Percentiles rank a stretch among this genome's conserved stretches.
These are phyloP conservation scores for Trypanosoma rangeli DNA, from an alignment of 208 protist species.

Conservation along the genomic window DNA sequence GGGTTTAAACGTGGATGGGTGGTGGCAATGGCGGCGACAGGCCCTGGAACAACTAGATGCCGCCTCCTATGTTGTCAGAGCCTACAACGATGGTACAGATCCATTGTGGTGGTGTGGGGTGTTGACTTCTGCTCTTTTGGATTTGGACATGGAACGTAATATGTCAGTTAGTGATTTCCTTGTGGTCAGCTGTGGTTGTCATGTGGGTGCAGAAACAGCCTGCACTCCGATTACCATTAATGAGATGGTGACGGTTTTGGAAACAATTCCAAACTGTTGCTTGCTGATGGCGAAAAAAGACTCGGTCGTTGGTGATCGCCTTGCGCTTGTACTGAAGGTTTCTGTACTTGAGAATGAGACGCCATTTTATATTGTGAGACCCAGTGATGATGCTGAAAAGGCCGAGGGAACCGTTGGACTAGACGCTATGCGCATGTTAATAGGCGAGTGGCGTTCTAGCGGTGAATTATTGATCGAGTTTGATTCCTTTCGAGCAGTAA, in stretches of 20 bases:
- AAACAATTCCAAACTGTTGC: background rate
- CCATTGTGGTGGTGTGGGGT: conserved; percentile 14
- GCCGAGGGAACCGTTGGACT: background rate
- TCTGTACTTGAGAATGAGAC: conserved; percentile 1
- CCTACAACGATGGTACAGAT: background rate
- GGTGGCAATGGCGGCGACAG: conserved; percentile 18
- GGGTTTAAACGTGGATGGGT: conserved; percentile 7
- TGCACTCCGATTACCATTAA: conserved; percentile 4
- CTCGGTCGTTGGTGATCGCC: background rate
- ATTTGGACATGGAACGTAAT: conserved; percentile 8
- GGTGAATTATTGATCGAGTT: conserved; percentile 11
- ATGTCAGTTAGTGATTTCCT: conserved; percentile 11
- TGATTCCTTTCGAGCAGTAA: conserved; percentile 7
- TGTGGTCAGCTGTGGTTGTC: conserved; percentile 3
- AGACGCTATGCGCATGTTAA: background rate
- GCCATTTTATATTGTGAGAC: conserved; percentile 15
- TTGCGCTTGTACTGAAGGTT: conserved; percentile 4
- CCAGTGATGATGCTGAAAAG: background rate
- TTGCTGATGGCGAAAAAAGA: background rate
- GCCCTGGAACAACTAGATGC: background rate
- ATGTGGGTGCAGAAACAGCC: background rate
- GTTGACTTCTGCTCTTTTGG: conserved; percentile 7
- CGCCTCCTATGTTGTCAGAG: background rate
- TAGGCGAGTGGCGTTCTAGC: conserved; percentile 16
- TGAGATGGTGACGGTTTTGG: background rate